Percentiles rank a stretch among this genome's conserved stretches.
Evolutionary conservation across 2,329 filamentous ascomycete species (phyloP).

Genomic region (Penicillium decumbens): DNA sequence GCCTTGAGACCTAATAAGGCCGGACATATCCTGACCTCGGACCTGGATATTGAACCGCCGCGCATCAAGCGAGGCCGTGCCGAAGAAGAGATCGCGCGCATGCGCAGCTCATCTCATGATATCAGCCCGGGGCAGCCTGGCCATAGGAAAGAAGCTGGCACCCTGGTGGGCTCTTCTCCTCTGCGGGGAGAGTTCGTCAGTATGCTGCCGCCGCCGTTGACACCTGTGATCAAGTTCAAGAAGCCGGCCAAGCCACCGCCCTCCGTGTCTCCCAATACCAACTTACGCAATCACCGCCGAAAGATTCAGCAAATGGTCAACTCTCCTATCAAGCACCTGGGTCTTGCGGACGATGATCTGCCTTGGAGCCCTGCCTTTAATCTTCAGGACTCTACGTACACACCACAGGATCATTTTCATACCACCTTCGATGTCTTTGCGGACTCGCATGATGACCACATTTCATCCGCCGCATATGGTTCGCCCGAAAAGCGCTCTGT

Average conservation of each 20-base stretch:
- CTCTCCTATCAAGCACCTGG: slow-evolving; percentile 58
- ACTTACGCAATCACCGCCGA: slow-evolving; percentile 80
- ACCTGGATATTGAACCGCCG: slow-evolving; percentile 67
- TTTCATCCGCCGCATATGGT: slow-evolving; percentile 40
- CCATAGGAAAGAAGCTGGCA: slow-evolving; percentile 30
- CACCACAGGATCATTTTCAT: slow-evolving; percentile 41
- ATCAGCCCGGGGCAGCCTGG: slow-evolving; percentile 64
- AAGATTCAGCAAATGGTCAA: slow-evolving; percentile 76
- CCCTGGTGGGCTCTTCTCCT: slow-evolving; percentile 60
- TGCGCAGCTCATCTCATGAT: slow-evolving; percentile 87
- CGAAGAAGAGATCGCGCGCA: slow-evolving; percentile 90
- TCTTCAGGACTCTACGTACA: slow-evolving; percentile 45
- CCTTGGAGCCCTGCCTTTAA: slow-evolving; percentile 50
- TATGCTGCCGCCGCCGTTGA: slow-evolving; percentile 70
- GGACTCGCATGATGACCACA: slow-evolving; percentile 37
- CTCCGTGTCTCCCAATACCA: slow-evolving; percentile 89
- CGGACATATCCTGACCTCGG: slow-evolving; percentile 65
- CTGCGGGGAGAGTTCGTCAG: slow-evolving; percentile 54
- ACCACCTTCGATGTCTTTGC: slow-evolving; percentile 55
- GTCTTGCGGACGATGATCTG: slow-evolving; percentile 39
- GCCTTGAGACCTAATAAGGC: slow-evolving; percentile 67
- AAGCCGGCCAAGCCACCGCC: slow-evolving; percentile 59
- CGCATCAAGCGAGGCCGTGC: slow-evolving; percentile 83
- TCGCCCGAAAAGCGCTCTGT: slow-evolving; percentile 54
- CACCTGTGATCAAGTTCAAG: slow-evolving; percentile 78